Conservation (phyloP, 176 grass and related monocot genomes). For the Aechmea fasciata region DNA sequence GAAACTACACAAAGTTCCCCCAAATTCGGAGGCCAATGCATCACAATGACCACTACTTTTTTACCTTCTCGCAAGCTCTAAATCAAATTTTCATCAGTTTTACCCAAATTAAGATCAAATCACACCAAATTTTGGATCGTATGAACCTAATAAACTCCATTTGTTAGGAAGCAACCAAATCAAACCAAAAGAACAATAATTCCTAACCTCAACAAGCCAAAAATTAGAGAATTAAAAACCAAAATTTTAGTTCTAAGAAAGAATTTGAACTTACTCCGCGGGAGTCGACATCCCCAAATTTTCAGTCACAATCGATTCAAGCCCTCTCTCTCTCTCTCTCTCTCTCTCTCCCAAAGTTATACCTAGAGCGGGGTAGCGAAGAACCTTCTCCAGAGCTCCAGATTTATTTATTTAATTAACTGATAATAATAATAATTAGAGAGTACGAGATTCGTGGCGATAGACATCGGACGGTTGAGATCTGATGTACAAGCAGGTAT, state of each 20-base stretch:
- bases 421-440: slow-evolving; percentile 19
- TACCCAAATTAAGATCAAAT: neutral
- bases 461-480: slow-evolving; percentile 17
- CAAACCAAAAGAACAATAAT: neutral
- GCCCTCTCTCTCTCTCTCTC: slow-evolving; percentile 6
- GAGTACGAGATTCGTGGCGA: neutral
- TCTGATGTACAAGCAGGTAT: slow-evolving; percentile 2
- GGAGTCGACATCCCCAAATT: slow-evolving; percentile 50
- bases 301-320: slow-evolving; percentile 10
- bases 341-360: neutral
- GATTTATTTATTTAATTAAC: slow-evolving; percentile 1
- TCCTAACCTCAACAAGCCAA: neutral
- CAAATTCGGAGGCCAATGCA: no score
- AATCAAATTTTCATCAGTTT: neutral
- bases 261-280: slow-evolving; percentile 43
- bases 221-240: neutral
- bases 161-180: neutral
- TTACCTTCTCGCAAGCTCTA: neutral
- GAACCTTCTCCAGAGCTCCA: neutral
- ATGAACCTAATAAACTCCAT: neutral
- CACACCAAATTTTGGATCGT: neutral
- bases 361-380: neutral
- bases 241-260: neutral
- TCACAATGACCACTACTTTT: no score
- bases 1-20: neutral